Base-by-base conservation (phyloP, 2,329 filamentous ascomycete genomes). In the Xylariaceae sp. region DNA sequence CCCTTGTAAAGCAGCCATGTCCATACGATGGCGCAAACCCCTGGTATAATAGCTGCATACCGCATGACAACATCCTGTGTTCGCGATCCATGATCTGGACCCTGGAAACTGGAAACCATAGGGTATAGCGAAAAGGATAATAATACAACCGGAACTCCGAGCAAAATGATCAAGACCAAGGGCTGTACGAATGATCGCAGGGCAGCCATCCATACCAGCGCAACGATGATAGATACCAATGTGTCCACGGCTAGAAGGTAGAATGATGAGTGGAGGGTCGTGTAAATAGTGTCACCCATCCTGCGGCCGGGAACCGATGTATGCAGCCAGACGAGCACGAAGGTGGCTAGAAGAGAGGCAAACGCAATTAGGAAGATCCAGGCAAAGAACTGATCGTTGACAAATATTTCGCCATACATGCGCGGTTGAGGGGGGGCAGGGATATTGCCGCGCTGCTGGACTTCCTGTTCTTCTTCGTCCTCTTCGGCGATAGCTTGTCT, bases 251-350 rank as follows among this genome's bases (percentile, higher is more conserved):
- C 87, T 32, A 98, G 80, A 51, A 97, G 83, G 58, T 93, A 84
- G 57, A 94, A 93, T 1, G 90, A 96, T 38, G 83, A 81, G 53
- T 87, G 84, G 28, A 98, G 69, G 4, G 88, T 89, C 12, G 86
- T 89, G 64, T 98, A 98, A 44, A 98, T 89, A 1, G 91, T 96
- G 63, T 98, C 93, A 12, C 90, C 91, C 42, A 94, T 78, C 58
- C 86, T 86, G 41, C 74, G 73, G 39, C 69, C 70, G 4, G 86
- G 84, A 1, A 83, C 71, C 15, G 86, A 81, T 2, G 91, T 97
- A 60, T 97, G 89, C 31, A 98, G 74, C 72, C 87, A 94, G 18
- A 95, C 85, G 12, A 98, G 74, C 49, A 95, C 82, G 56, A 89
- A 94, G 1, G 89, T 91, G 11, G 91, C 87, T 56, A 97, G 79